Base-by-base conservation (phyloP, 1,139 yeast genomes). In the Yamadazyma spencermartinsiae region DNA sequence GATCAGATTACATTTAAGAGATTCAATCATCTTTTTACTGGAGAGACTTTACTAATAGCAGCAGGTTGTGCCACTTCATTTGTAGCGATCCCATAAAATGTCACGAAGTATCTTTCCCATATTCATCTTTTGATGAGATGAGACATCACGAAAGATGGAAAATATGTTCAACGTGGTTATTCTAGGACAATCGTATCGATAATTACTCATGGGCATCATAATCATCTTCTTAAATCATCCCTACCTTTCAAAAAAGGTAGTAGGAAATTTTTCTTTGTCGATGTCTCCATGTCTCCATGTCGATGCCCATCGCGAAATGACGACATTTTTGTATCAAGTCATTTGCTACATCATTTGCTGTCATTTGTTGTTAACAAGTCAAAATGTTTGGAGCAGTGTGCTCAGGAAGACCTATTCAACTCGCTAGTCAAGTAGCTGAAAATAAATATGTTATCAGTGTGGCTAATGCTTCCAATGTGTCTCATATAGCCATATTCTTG, bases 31-130 rank as follows among this genome's bases (percentile, higher is more conserved):
- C 35, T 79, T n/a, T 72, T 71, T 49, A 35, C 47, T 3, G 56
- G 48, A 2, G 17, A 24, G 11, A 35, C 40, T n/a, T 63, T 72
- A 1, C 48, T 51, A 5, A 42, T 80, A 1, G 68, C 63, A 4
- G 59, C 71, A 18, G 77, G 77, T 2, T 65, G 73, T 52, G 76
- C 77, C 16, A 70, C 76, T 7, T 63, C 65, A 10, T 72, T 74
- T 74, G 53, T 70, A 11, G 61, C 60, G 8, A 24, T 28, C 10
- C 13, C 31, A 18, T 11, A 33, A 46, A 60, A 77, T 82, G 84
- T 80, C 69, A 77, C 84, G 82, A 78, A 75, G 81, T 77, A 76
- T 80, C 88, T 82, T 82, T 74, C 74, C 86, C 87, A 80, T 69
- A 78, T 76, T 75, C 86, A 80, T 79, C 82, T 78, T 66, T 68